Conservation (phyloP, 306 rosid genomes). For the Cucurbita argyrosperma region DNA sequence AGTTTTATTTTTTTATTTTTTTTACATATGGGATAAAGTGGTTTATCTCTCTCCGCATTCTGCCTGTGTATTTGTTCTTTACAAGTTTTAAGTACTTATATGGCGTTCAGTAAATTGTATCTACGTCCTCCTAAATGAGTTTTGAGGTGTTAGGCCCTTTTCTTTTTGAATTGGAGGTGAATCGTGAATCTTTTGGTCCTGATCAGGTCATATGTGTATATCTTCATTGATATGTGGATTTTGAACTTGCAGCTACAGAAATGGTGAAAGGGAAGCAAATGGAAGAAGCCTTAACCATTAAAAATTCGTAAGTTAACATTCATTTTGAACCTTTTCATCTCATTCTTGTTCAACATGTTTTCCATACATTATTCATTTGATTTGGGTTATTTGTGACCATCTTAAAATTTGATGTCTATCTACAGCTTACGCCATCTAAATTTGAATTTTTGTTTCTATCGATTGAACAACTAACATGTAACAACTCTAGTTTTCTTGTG, state of each 20-base stretch:
- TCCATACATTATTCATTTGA: not conserved
- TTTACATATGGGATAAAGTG: not conserved
- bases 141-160: not conserved
- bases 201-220: not conserved
- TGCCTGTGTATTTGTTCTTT: not conserved
- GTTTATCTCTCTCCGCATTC: not conserved
- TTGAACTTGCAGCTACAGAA: constrained; percentile 65
- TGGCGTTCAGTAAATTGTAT: not conserved
- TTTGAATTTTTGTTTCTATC: not conserved
- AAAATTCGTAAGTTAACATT: constrained; percentile 45
- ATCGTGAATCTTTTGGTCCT: not conserved
- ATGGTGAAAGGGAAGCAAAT: constrained; percentile 80
- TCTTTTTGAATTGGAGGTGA: not conserved
- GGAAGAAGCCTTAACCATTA: constrained; percentile 72
- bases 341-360: not conserved
- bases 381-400: not conserved
- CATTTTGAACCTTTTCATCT: not conserved
- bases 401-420: not conserved
- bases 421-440: not conserved
- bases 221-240: constrained; percentile 3
- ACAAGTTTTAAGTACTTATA: not conserved
- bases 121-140: not conserved
- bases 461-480: not conserved
- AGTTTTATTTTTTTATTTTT: not conserved
- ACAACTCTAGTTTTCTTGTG: not conserved